phyloP scores from a whole-genome alignment of 2,329 filamentous ascomycete species.

The Ceratocystis eucalypticola region DNA sequence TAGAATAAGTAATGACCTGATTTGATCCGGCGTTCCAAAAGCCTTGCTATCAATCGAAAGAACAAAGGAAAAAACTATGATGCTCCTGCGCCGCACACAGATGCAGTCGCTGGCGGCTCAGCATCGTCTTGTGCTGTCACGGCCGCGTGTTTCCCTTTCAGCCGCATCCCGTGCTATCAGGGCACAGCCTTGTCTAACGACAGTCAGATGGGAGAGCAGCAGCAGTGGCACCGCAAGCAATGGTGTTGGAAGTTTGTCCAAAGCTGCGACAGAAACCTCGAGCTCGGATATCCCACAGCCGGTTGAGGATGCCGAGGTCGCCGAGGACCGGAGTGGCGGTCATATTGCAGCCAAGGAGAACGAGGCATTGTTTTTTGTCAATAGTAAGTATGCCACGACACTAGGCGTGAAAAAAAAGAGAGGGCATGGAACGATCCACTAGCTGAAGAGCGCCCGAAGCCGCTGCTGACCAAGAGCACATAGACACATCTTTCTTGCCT shows the following conservation, averaged over 20 bases:
- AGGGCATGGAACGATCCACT: neutral
- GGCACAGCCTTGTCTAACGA: neutral
- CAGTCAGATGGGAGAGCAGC: slow-evolving; percentile 20
- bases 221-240: slow-evolving; percentile 10
- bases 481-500: slow-evolving; percentile 17
- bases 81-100: slow-evolving; percentile 16
- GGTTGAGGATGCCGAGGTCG: slow-evolving; percentile 22
- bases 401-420: neutral
- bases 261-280: slow-evolving; percentile 16
- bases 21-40: neutral
- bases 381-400: slow-evolving; percentile 45
- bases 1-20: neutral
- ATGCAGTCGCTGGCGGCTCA: slow-evolving; percentile 4
- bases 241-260: too few species aligned
- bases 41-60: neutral
- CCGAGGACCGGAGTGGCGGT: slow-evolving; percentile 55
- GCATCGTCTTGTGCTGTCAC: slow-evolving; percentile 6
- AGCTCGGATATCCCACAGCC: slow-evolving; percentile 7
- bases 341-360: slow-evolving; percentile 66
- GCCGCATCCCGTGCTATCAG: neutral
- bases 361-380: slow-evolving; percentile 79
- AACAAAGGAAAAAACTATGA: neutral
- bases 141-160: slow-evolving; percentile 4
- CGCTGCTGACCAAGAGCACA: neutral
- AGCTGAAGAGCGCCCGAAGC: neutral